Base-by-base conservation (phyloP, 495 filamentous ascomycete species). In the Platismatia glauca region DNA sequence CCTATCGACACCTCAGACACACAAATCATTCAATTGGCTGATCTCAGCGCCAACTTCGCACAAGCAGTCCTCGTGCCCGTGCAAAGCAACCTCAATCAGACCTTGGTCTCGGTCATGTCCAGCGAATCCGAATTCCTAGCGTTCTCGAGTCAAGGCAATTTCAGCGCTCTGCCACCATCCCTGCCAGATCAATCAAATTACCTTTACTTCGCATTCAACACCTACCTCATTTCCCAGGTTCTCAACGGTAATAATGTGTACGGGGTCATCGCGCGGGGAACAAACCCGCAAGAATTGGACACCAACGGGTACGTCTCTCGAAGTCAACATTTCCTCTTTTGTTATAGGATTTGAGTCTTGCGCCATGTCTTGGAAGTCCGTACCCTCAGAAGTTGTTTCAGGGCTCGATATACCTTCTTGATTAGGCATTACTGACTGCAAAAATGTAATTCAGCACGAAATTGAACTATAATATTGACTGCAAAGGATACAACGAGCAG, bases 121-220 rank as follows among this genome's bases (percentile, higher is more conserved):
- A 64, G 60, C 24, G 34, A 22, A n/a, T 38, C 50, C 1, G 63
- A 64, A 22, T 64, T 64, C 46, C n/a, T 64, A 8, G 63, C 63
- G 44, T 64, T 64, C 35, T 46, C 57, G 20, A 29, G 29, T 6
- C 63, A 64, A 56, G 63, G 57, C 9, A 64, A 56, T 22, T 64
- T 64, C 15, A 48, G 46, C n/a, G 44, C 37, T 12, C 20, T 29
- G 31, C 41, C 48, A 22, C 63, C 34, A 15, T 41, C 41, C n/a
- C 22, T 55, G 11, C 34, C 50, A 53, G 52, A 31, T 24, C 37
- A 60, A 24, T 18, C n/a, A 1, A 39, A 52, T 18, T 64, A 60
- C 34, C 57, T 64, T 27, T 55, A 60, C n/a, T 59, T 59, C 46
- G 43, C 57, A 22, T 64, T 64, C 62, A 60, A 64, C 37, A 55